Conservation (phyloP, 1,284 basidiomycete genomes). For the Naganishia cerealis region DNA sequence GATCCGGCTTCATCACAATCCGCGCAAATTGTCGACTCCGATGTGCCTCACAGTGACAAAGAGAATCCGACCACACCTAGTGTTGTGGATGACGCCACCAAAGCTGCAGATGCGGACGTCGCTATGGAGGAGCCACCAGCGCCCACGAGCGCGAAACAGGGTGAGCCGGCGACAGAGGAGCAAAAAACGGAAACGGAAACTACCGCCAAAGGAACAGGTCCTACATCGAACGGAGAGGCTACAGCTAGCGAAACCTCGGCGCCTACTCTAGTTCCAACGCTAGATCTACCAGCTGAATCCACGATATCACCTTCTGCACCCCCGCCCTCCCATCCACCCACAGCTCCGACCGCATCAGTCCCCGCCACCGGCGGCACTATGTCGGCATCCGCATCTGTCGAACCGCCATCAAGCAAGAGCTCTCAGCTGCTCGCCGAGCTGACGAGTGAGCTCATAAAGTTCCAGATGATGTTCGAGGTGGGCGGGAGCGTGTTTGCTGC, state of each 20-base stretch:
- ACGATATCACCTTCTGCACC: slow-evolving; percentile 9
- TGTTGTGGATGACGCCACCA: background rate
- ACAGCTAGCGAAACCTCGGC: background rate
- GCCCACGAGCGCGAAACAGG: background rate
- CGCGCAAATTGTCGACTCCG: background rate
- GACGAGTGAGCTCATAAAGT: slow-evolving; percentile 78
- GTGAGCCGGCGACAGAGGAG: background rate
- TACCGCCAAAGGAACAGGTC: background rate
- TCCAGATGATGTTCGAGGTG: slow-evolving; percentile 79
- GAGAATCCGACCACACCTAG: background rate
- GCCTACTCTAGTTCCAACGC: background rate
- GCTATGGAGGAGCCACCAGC: slow-evolving; percentile 21
- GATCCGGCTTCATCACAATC: background rate
- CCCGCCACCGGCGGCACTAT: background rate
- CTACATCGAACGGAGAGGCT: background rate
- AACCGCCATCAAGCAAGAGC: slow-evolving; percentile 50
- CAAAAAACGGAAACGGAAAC: background rate
- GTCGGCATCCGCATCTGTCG: background rate
- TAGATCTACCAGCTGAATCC: background rate
- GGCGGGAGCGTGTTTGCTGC: slow-evolving; percentile 43
- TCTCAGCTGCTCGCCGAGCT: slow-evolving; percentile 83
- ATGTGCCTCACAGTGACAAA: background rate
- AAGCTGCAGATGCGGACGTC: background rate
- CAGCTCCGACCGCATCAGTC: slow-evolving; percentile 3
- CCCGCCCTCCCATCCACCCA: background rate